phyloP scores from a whole-genome alignment of 2,329 filamentous ascomycete genomes.

The Ceratocystis cubensis region DNA sequence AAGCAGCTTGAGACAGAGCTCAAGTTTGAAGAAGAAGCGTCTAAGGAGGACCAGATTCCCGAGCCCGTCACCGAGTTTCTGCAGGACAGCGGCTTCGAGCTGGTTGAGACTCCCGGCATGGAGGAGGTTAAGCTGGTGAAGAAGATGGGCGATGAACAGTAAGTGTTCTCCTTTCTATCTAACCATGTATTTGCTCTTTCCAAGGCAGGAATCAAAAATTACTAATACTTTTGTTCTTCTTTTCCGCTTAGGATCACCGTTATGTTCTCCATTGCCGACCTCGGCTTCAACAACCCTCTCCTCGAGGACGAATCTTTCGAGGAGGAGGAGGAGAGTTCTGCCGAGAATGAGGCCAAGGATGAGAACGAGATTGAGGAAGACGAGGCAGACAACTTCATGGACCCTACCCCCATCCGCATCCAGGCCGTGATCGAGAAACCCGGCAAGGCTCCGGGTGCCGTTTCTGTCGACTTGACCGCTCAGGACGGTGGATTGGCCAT shows the following conservation, averaged over 20 bases:
- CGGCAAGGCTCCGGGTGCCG: constrained; percentile 54
- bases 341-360: constrained; percentile 40
- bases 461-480: constrained; percentile 75
- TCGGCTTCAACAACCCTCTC: constrained; percentile 53
- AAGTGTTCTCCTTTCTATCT: constrained; percentile 28
- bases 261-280: constrained; percentile 72
- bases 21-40: constrained; percentile 70
- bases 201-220: neutral
- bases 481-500: constrained; percentile 79
- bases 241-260: constrained; percentile 47
- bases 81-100: constrained; percentile 70
- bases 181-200: neutral
- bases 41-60: constrained; percentile 57
- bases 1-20: constrained; percentile 73
- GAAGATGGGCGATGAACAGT: constrained; percentile 80
- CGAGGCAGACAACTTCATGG: constrained; percentile 35
- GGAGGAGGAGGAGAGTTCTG: constrained; percentile 39
- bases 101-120: constrained; percentile 68
- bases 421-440: constrained; percentile 83
- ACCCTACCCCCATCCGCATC: constrained; percentile 60
- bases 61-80: constrained; percentile 77
- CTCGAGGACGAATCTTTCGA: constrained; percentile 44
- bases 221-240: neutral
- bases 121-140: constrained; percentile 80
- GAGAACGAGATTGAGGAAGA: constrained; percentile 44